Evolutionary conservation across 768 basidiomycete species (phyloP).

Genomic region (Sarcodon sp.): DNA sequence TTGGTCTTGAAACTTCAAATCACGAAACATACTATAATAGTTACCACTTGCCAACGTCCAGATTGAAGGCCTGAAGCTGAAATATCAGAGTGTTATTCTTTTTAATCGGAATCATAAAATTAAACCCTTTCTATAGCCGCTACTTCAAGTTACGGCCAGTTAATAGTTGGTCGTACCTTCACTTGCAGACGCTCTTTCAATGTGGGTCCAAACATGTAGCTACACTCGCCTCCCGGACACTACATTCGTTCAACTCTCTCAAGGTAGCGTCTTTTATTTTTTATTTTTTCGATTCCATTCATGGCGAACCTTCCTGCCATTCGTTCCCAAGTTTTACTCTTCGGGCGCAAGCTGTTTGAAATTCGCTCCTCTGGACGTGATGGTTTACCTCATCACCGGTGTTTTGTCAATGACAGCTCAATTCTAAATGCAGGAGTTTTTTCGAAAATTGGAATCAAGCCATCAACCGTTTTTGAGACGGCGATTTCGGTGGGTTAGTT

Average conservation of each 20-base stretch:
- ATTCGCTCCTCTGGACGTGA: constrained; percentile 29
- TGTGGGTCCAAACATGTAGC: constrained; percentile 42
- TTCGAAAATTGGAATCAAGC: not conserved
- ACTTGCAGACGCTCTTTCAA: constrained; percentile 11
- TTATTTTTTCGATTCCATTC: constrained; percentile 34
- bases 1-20: too few species aligned
- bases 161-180: not conserved
- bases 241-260: constrained; percentile 58
- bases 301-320: constrained; percentile 56
- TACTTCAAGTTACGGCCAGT: constrained; percentile 49
- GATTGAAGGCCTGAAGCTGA: constrained; percentile 72
- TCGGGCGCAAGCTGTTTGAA: not conserved
- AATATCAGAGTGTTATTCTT: constrained; percentile 72
- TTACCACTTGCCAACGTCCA: constrained; percentile 65
- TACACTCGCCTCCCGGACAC: constrained; percentile 32
- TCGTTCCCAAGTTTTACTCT: constrained; percentile 4
- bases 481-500: not conserved
- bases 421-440: constrained; percentile 25
- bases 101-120: too few species aligned
- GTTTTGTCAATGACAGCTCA: constrained; percentile 33
- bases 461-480: not conserved
- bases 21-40: too few species aligned
- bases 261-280: constrained; percentile 39
- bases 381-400: constrained; percentile 44
- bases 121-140: constrained; percentile 43